Base-by-base conservation (phyloP, 1,284 basidiomycete genomes). In the Coniophora puteana region DNA sequence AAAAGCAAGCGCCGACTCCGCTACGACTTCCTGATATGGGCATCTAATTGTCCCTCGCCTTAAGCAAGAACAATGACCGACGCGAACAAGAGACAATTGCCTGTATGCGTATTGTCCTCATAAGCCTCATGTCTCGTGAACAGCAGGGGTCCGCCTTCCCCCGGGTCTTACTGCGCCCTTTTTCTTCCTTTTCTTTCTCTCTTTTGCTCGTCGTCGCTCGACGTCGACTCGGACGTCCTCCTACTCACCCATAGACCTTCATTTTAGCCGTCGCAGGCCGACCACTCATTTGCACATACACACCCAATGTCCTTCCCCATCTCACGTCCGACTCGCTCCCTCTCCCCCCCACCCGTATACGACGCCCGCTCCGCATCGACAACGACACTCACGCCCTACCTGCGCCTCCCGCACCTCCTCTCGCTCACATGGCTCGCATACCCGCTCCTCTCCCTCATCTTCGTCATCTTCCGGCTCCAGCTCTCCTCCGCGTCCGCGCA, bases 391-490 rank as follows among this genome's bases (percentile, higher is more conserved):
- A 81, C 72, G 45, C 89, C 92, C 7, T 94, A 91, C 61, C 82
- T 96, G 27, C 76, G 84, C 43, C 82, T 94, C 11, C 72, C 78
- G 18, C 83, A 94, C 49, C 74, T 92, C 29, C 76, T 94, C 33
- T 86, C 88, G 18, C 78, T 95, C 17, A 78, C 89, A 51, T 88
- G 90, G 79, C 83, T 89, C 22, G 86, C 86, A 17, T 88, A 86
- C 55, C 86, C 87, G 23, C 79, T 95, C 21, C 68, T 95, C 26
- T 92, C 92, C 8, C 78, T 96, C 44, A 61, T 93, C 49, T 91
- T 96, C 57, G 80, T 94, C 56, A 84, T 83, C 23, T 89, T 91
- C 52, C 76, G 90, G 37, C 73, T 96, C 24, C 73, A 84, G 44
- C 61, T 86, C 11, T 91, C 91, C 8, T 75, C 86, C 4, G 72